Conservation (phyloP, 257 asterid species). For the Hygrophila difformis region DNA sequence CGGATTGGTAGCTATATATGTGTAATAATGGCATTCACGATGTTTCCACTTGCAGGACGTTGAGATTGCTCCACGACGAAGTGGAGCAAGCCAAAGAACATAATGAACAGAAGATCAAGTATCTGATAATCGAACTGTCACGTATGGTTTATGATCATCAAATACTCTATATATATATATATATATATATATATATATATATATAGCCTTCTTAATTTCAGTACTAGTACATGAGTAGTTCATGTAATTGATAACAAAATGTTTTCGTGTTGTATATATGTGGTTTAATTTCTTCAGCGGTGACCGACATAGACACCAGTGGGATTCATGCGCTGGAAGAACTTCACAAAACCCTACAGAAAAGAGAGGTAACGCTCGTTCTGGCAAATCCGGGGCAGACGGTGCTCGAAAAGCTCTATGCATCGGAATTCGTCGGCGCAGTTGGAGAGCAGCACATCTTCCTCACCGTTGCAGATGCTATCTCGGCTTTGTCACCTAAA, state of each 20-base stretch:
- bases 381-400: slow-evolving; percentile 48
- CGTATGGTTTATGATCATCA: slow-evolving; percentile 30
- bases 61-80: slow-evolving; percentile 74
- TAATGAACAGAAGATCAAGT: slow-evolving; percentile 32
- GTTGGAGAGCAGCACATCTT: slow-evolving; percentile 46
- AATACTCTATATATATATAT: too few relatives aligned
- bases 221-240: too few relatives aligned
- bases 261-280: too few relatives aligned
- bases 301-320: slow-evolving; percentile 88
- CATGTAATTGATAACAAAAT: too few relatives aligned
- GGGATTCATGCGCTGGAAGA: slow-evolving; percentile 91
- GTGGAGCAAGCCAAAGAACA: slow-evolving; percentile 41
- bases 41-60: slow-evolving; percentile 32
- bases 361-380: slow-evolving; percentile 42
- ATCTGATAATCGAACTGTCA: slow-evolving; percentile 32
- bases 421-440: slow-evolving; percentile 23
- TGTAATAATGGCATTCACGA: too few relatives aligned
- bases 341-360: slow-evolving; percentile 53
- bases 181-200: too few relatives aligned
- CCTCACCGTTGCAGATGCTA: slow-evolving; percentile 58
- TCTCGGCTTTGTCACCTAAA: slow-evolving; percentile 4
- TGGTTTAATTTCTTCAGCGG: too few relatives aligned
- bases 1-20: background rate
- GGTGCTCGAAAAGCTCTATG: slow-evolving; percentile 55
- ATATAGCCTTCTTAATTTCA: too few relatives aligned